phyloP scores from a whole-genome alignment of 108 stramenopile genomes.

The Cyclotella sp. region DNA sequence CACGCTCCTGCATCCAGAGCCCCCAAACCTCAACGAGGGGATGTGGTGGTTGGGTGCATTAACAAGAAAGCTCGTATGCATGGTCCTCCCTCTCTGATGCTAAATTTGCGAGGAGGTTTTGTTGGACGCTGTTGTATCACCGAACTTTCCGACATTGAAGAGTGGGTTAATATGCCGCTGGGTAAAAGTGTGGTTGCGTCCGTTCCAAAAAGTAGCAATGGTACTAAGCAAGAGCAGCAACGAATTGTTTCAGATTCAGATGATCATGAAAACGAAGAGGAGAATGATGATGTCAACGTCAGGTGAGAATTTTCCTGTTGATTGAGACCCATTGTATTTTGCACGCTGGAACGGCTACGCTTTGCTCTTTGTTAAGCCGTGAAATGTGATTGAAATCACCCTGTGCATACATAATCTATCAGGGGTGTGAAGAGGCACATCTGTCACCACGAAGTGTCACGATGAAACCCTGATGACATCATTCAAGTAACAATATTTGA shows the following conservation, averaged over 20 bases:
- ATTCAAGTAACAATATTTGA: too few species aligned
- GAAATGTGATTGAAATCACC: slow-evolving; percentile 43
- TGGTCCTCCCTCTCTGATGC: slow-evolving; percentile 78
- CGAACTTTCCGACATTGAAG: slow-evolving; percentile 77
- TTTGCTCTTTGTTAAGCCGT: slow-evolving; percentile 52
- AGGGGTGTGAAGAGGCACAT: slow-evolving; percentile 86
- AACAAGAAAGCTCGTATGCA: slow-evolving; percentile 48
- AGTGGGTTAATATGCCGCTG: slow-evolving; percentile 91
- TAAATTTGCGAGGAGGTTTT: slow-evolving; percentile 77
- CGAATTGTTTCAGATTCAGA: slow-evolving; percentile 43
- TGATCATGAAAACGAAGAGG: slow-evolving; percentile 59
- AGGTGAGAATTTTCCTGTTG: neutral
- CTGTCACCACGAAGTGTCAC: slow-evolving; percentile 57
- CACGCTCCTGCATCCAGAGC: slow-evolving; percentile 28
- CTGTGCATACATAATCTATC: slow-evolving; percentile 60
- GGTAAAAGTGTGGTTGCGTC: slow-evolving; percentile 34
- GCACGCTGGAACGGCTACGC: slow-evolving; percentile 64
- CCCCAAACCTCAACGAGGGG: slow-evolving; percentile 65
- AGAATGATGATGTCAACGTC: slow-evolving; percentile 30
- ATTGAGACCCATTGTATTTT: slow-evolving; percentile 1
- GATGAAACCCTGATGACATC: slow-evolving; percentile 89
- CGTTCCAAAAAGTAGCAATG: slow-evolving; percentile 14
- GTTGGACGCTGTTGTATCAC: slow-evolving; percentile 86
- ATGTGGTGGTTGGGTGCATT: slow-evolving; percentile 72
- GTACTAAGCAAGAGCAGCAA: slow-evolving; percentile 16